Percentiles rank a stretch among this genome's conserved stretches.
phyloP scores from a whole-genome alignment of 2,329 filamentous ascomycete genomes.

The Colletotrichum sp. region DNA sequence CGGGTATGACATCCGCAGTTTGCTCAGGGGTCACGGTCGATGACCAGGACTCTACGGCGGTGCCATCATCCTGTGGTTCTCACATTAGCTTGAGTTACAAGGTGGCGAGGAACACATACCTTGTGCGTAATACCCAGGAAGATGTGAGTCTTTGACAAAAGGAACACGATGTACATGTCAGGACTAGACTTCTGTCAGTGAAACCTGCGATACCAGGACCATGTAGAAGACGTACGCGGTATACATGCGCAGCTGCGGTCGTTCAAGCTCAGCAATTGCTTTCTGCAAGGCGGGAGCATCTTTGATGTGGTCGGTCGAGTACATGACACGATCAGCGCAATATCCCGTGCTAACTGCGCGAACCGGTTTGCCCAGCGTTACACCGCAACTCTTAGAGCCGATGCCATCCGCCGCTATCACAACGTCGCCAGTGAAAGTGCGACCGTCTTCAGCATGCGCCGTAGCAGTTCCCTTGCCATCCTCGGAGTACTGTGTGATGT shows the following conservation, averaged over 20 bases:
- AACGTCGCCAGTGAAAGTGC: not conserved
- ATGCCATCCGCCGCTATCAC: slow-evolving; percentile 19
- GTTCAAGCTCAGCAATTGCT: not conserved
- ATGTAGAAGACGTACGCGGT: not conserved
- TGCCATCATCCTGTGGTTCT: not conserved
- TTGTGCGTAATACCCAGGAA: not conserved
- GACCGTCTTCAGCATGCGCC: not conserved
- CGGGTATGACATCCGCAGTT: not conserved
- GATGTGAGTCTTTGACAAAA: not conserved
- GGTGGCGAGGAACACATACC: not conserved
- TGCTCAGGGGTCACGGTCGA: not conserved
- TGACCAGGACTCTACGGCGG: not conserved
- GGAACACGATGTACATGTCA: not conserved
- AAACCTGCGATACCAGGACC: not conserved
- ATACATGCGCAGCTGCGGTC: not conserved
- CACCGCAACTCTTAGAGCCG: not conserved
- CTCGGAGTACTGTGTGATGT: not conserved
- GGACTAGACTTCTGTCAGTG: not conserved
- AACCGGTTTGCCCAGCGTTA: not conserved
- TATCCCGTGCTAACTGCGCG: not conserved
- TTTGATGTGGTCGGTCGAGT: not conserved
- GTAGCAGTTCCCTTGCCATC: not conserved
- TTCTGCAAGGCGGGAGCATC: not conserved
- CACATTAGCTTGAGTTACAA: not conserved
- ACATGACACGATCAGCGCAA: not conserved